Percentiles rank a stretch among this genome's conserved stretches.
These are phyloP conservation scores for Nissolia schottii DNA, from an alignment of 306 rosid species.

Conservation along the genomic window DNA sequence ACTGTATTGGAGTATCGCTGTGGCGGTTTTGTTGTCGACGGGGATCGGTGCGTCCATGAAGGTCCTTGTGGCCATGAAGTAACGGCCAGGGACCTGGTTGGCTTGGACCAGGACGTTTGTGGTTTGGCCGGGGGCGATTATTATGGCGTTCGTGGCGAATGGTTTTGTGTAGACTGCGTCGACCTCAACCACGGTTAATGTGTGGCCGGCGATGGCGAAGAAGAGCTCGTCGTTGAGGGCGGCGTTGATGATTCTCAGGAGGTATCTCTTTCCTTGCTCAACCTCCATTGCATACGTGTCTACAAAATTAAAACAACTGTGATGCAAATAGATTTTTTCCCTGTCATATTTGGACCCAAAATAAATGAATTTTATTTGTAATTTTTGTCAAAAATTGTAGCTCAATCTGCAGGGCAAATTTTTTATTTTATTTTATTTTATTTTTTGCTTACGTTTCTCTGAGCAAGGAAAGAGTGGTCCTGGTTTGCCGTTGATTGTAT, in stretches of 20 bases:
- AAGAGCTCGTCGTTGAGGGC: conserved; percentile 64
- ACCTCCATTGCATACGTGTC: conserved; percentile 82
- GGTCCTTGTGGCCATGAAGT: conserved; percentile 64
- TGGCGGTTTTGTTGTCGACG: conserved; percentile 69
- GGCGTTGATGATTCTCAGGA: conserved; percentile 56
- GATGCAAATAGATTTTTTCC: neutral
- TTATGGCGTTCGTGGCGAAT: conserved; percentile 60
- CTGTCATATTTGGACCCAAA: neutral
- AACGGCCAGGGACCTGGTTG: conserved; percentile 54
- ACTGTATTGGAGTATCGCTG: conserved; percentile 76
- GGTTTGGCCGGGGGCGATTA: conserved; percentile 86
- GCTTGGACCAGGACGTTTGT: conserved; percentile 74
- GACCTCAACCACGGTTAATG: conserved; percentile 80
- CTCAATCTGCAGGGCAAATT: too few relatives aligned
- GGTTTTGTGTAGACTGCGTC: conserved; percentile 89
- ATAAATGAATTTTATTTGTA: too few relatives aligned
- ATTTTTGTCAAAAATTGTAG: too few relatives aligned
- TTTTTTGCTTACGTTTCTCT: conserved; percentile 74
- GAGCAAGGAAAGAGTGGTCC: conserved; percentile 92
- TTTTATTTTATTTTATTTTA: too few relatives aligned
- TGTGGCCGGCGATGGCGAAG: conserved; percentile 71
- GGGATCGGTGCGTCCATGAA: conserved; percentile 71
- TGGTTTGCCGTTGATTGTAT: conserved; percentile 89
- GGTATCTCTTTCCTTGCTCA: conserved; percentile 66
- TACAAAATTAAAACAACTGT: neutral